These are phyloP conservation scores for Xanthoceras sorbifolium DNA, from an alignment of 345 rosid species.

Conservation along the genomic window DNA sequence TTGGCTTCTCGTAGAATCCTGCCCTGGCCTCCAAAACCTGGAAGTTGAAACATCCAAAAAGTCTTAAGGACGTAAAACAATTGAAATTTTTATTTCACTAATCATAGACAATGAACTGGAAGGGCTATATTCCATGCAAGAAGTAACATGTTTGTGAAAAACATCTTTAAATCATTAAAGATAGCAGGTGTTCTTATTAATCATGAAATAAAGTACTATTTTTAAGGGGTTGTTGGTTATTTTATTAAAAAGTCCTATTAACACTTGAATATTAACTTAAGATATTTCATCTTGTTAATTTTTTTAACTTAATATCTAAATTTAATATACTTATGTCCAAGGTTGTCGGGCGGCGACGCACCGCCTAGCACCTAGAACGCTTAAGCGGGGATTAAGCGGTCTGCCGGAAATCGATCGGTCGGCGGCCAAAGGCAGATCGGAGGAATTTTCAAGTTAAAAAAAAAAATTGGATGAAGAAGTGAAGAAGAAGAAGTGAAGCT, in stretches of 20 bases:
- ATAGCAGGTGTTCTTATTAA: neutral
- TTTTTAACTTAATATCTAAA: no score
- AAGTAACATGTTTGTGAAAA: neutral
- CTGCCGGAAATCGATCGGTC: no score
- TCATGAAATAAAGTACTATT: neutral
- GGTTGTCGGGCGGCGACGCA: no score
- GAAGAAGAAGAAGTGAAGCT: no score
- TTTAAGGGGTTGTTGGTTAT: neutral
- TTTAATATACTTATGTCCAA: neutral
- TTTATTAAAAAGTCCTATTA: neutral
- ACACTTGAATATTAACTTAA: no score
- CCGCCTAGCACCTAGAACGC: no score
- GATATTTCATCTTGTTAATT: neutral
- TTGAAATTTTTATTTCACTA: neutral
- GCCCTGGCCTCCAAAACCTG: conserved; percentile 94
- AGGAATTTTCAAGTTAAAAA: no score
- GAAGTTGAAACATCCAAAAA: conserved; percentile 26
- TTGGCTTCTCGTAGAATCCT: conserved; percentile 93
- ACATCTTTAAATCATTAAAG: neutral
- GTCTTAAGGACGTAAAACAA: conserved; percentile 6
- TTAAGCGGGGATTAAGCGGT: no score
- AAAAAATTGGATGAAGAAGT: no score
- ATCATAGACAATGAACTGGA: neutral
- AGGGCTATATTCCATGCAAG: neutral
- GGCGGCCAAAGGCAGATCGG: no score